Evolutionary conservation across 2,329 filamentous ascomycete genomes (phyloP).

Genomic region (Emergomyces pasteurianus): DNA sequence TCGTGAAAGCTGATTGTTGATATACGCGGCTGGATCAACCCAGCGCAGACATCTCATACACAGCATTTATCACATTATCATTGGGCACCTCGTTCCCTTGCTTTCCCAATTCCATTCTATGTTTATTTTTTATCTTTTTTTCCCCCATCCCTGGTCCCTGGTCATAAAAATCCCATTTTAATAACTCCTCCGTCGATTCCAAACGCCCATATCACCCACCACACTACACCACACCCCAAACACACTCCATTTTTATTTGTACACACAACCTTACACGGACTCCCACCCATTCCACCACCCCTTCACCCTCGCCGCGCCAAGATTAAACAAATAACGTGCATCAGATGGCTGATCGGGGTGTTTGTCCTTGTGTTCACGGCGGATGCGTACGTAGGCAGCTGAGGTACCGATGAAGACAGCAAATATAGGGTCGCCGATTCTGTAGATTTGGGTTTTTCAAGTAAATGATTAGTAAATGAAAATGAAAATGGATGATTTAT

Average conservation of each 20-base stretch:
- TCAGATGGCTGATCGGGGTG: conserved; percentile 26
- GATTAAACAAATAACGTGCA: conserved; percentile 18
- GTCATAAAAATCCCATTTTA: no score
- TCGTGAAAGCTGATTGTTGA: not conserved
- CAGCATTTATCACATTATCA: not conserved
- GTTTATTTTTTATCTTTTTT: no score
- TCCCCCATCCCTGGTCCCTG: no score
- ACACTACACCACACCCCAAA: not conserved
- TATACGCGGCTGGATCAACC: not conserved
- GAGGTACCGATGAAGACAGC: conserved; percentile 41
- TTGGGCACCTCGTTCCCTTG: not conserved
- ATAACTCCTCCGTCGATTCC: no score
- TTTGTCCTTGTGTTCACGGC: conserved; percentile 41
- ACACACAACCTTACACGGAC: not conserved
- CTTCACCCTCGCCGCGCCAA: conserved; percentile 21
- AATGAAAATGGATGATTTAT: no score
- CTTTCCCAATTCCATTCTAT: not conserved
- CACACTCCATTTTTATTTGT: not conserved
- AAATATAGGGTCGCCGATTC: conserved; percentile 43
- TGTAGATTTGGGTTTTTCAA: conserved; percentile 17
- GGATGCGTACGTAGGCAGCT: conserved; percentile 42
- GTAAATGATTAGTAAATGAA: no score
- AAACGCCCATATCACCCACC: not conserved
- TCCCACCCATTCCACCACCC: conserved; percentile 30
- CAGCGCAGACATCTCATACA: not conserved